Conservation (phyloP, 2,329 filamentous ascomycete species). For the Davidsoniella virescens region DNA sequence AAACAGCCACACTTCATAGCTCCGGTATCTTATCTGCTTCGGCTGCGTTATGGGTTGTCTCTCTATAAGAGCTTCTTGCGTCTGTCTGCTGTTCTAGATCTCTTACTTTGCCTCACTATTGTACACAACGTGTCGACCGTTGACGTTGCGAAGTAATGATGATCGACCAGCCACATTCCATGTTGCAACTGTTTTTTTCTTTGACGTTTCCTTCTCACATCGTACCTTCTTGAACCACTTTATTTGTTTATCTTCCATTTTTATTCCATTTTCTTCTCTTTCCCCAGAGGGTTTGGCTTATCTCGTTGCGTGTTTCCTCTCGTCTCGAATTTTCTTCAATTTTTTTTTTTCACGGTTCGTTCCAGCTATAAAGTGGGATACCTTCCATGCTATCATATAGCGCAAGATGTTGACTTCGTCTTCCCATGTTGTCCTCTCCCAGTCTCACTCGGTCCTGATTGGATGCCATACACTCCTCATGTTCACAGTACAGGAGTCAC, state of each 20-base stretch:
- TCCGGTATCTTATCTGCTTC: neutral
- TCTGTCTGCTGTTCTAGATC: neutral
- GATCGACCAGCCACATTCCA: too few species aligned
- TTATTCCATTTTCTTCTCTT: neutral
- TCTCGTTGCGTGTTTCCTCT: neutral
- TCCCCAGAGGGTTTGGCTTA: neutral
- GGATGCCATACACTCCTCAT: too few species aligned
- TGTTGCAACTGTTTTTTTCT: neutral
- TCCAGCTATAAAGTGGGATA: neutral
- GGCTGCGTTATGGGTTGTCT: neutral
- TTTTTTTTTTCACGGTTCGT: neutral
- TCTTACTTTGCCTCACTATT: neutral
- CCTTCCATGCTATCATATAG: neutral
- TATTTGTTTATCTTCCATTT: neutral
- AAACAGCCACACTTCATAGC: neutral
- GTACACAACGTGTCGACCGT: neutral
- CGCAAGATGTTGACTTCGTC: neutral
- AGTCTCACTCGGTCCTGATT: too few species aligned
- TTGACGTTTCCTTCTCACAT: neutral
- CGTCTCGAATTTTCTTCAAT: neutral
- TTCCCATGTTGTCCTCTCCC: too few species aligned
- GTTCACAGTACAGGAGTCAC: too few species aligned
- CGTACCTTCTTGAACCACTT: neutral
- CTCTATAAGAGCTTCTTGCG: neutral
- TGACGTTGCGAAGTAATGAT: neutral